Base-by-base conservation (phyloP, 805 yeast genomes). In the Huiozyma sinensis region DNA sequence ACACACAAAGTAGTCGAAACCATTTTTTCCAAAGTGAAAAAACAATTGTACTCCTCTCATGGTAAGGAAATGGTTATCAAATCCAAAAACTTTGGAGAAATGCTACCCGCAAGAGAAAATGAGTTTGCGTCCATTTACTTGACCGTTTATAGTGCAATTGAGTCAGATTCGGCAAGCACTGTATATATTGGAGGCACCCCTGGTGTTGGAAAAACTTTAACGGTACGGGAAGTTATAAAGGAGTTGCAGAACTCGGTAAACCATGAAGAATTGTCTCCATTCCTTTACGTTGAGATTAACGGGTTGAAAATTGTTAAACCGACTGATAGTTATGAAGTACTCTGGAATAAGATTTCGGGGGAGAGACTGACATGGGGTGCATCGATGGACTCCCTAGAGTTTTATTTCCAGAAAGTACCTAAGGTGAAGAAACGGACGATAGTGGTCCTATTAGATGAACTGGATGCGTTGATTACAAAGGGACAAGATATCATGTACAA, bases 181-280 rank as follows among this genome's bases (percentile, higher is more conserved):
- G 64, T 92, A 6, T 92, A 89, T 58, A 79, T 92, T 8, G 86
- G 95, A 62, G 99, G 99, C 4, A 87, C 96, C 0, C 98, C 99
- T 0, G 99, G 99, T 7, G 90, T 94, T 2, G 98, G 98, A 9
- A 92, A 92, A 58, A 90, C 98, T 0, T 92, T 95, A 4, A 90
- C 97, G 0, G 79, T 90, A 2, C 67, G 95, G 44, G 95, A 88
- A 55, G 97, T 84, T 0, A 73, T 92, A 28, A 72, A 77, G 32
- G 87, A 83, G 54, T 63, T 92, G 33, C 71, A 73, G 38, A 56
- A 61, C 11, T 64, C 65, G n/a, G 55, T 61, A 7, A 54, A 56
- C n/a, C 68, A 61, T 10, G 64, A 62, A 4, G 71, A 66, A 36
- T 43, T 75, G 31, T 62, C 65, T 2, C 58, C 63, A 10, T 92